Percentiles rank a stretch among this genome's conserved stretches.
phyloP scores from a whole-genome alignment of 163 green algal genomes.

The Scenedesmus sp. region DNA sequence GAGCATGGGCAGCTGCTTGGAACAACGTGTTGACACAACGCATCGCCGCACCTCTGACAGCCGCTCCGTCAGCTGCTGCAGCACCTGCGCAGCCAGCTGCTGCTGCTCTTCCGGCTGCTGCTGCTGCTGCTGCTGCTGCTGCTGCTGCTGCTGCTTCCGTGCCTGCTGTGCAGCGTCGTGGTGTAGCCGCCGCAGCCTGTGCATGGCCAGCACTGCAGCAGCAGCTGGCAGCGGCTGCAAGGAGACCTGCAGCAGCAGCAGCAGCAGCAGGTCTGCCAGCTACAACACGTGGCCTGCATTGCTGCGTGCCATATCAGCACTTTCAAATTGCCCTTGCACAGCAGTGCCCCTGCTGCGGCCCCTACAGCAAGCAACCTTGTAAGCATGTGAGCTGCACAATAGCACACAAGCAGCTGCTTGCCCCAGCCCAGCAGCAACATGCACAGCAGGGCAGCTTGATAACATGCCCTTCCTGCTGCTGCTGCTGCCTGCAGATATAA shows the following conservation, averaged over 20 bases:
- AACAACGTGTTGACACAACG: background rate
- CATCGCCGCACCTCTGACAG: background rate
- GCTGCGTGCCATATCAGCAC: too few relatives aligned
- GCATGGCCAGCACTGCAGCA: conserved; percentile 1
- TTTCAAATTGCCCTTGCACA: too few relatives aligned
- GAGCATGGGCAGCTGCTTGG: too few relatives aligned
- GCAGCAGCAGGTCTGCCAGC: background rate
- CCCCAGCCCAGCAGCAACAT: too few relatives aligned
- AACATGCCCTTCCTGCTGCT: background rate
- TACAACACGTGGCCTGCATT: too few relatives aligned
- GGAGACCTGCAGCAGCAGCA: background rate
- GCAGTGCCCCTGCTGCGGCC: too few relatives aligned
- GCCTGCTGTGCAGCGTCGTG: background rate
- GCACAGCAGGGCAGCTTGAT: too few relatives aligned
- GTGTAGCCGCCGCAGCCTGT: background rate
- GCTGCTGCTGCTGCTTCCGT: background rate
- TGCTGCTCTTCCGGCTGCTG: background rate
- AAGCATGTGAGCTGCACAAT: too few relatives aligned
- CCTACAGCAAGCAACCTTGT: too few relatives aligned
- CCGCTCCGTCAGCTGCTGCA: background rate
- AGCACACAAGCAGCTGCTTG: too few relatives aligned
- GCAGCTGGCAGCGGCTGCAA: background rate
- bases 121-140: background rate
- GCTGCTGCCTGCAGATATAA: background rate
- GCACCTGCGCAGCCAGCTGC: background rate